phyloP scores from a whole-genome alignment of 257 asterid species.

The Thymus quinquecostatus region DNA sequence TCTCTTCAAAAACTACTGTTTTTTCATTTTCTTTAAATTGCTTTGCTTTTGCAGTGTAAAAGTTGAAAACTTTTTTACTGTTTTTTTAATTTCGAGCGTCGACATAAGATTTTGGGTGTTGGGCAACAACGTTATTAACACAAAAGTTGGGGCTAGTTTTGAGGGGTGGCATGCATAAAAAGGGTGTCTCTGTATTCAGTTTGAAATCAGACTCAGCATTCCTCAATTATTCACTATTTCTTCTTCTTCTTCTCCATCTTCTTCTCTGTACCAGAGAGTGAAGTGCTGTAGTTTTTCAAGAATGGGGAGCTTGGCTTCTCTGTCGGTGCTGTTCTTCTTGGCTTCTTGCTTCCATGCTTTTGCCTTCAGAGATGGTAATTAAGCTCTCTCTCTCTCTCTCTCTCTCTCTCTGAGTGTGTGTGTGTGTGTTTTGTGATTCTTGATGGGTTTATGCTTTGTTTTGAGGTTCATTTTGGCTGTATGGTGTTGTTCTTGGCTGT shows the following conservation, averaged over 20 bases:
- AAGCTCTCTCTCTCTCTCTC: constrained; percentile 14
- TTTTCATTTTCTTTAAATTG: background rate
- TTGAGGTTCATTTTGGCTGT: constrained; percentile 3
- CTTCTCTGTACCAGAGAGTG: constrained; percentile 18
- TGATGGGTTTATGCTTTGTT: background rate
- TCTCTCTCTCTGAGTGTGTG: background rate
- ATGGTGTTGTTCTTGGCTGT: background rate
- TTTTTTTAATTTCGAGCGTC: background rate
- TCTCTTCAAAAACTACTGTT: background rate
- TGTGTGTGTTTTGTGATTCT: background rate
- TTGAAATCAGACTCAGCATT: constrained; percentile 31
- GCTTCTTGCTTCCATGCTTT: constrained; percentile 46
- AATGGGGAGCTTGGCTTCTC: constrained; percentile 41
- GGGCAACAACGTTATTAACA: constrained; percentile 47
- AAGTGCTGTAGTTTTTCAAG: constrained; percentile 34
- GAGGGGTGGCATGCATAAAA: constrained; percentile 64
- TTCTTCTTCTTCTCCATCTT: background rate
- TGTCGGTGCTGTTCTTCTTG: constrained; percentile 50
- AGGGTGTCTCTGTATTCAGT: constrained; percentile 32
- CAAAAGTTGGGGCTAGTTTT: constrained; percentile 36
- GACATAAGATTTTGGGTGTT: background rate
- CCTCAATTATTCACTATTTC: background rate
- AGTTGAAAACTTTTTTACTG: too few species aligned
- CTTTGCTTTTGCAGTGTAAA: too few species aligned
- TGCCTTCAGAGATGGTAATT: constrained; percentile 69